These are phyloP conservation scores for Taiozyma sp. DNA, from an alignment of 1,139 yeast species.

Conservation along the genomic window DNA sequence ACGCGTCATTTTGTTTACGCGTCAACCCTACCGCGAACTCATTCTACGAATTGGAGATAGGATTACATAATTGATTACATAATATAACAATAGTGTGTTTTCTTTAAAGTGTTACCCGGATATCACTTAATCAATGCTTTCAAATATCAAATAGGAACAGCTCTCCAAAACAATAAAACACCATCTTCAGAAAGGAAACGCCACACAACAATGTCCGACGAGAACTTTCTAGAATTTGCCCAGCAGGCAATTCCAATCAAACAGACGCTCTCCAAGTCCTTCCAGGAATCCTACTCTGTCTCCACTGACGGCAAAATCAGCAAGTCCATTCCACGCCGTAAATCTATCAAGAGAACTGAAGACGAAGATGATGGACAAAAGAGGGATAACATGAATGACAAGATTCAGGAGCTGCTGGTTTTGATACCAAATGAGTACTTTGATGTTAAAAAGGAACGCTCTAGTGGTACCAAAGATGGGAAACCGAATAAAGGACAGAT, in stretches of 20 bases:
- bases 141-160: too few relatives aligned
- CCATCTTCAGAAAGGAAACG: too few relatives aligned
- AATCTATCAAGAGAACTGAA: constrained; percentile 1
- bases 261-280: constrained; percentile 17
- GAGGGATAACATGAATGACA: constrained; percentile 84
- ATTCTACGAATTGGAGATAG: too few relatives aligned
- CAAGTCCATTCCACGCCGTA: constrained; percentile 4
- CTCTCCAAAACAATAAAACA: too few relatives aligned
- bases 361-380: constrained; percentile 49
- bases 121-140: too few relatives aligned
- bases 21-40: too few relatives aligned
- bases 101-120: too few relatives aligned
- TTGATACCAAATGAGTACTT: constrained; percentile 65
- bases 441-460: constrained; percentile 35
- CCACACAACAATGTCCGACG: not conserved
- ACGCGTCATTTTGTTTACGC: too few relatives aligned
- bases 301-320: constrained; percentile 17
- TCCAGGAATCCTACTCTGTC: constrained; percentile 9
- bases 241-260: constrained; percentile 16
- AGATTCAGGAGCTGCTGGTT: constrained; percentile 73
- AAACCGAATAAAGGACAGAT: constrained; percentile 93
- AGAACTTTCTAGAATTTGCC: not conserved
- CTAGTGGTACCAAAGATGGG: constrained; percentile 76
- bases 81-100: too few relatives aligned
- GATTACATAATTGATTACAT: too few relatives aligned